phyloP scores from a whole-genome alignment of 2,329 filamentous ascomycete species.

The Kalaharituber pfeilii region DNA sequence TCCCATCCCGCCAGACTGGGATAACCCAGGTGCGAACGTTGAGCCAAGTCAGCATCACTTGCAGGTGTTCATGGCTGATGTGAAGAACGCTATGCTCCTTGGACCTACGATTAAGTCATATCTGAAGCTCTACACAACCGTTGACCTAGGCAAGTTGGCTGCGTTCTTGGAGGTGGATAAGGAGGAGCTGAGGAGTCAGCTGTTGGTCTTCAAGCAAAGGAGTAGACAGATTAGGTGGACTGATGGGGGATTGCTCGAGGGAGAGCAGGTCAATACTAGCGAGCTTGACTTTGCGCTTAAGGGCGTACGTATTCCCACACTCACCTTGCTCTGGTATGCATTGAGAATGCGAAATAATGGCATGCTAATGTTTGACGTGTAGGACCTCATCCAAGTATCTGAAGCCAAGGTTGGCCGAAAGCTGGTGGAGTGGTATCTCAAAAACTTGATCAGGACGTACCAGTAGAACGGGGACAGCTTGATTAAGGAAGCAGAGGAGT shows the following conservation, averaged over 20 bases:
- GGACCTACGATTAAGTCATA: conserved; percentile 96
- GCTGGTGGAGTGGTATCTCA: conserved; percentile 96
- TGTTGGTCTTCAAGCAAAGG: conserved; percentile 96
- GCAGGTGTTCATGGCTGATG: conserved; percentile 97
- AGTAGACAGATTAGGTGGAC: conserved; percentile 91
- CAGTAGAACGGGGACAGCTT: not conserved
- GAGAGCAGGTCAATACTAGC: conserved; percentile 80
- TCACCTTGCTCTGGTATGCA: not conserved
- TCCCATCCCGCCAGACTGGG: conserved; percentile 90
- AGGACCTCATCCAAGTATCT: conserved; percentile 96
- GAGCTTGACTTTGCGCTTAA: conserved; percentile 96
- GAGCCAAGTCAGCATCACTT: conserved; percentile 97
- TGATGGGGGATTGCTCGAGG: conserved; percentile 76
- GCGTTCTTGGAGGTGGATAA: conserved; percentile 93
- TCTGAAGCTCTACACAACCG: conserved; percentile 96
- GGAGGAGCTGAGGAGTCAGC: conserved; percentile 85
- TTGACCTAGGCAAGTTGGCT: conserved; percentile 96
- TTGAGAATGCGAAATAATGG: no score
- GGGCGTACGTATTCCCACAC: conserved; percentile 45
- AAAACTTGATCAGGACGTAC: conserved; percentile 91
- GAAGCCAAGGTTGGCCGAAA: conserved; percentile 96
- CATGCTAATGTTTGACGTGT: conserved; percentile 4
- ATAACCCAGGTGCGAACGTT: conserved; percentile 86
- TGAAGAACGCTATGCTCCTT: conserved; percentile 91
- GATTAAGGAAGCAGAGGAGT: not conserved